Evolutionary conservation across 371 early-diverging fungal genomes (phyloP).

Genomic region (Mortierella polycephala): DNA sequence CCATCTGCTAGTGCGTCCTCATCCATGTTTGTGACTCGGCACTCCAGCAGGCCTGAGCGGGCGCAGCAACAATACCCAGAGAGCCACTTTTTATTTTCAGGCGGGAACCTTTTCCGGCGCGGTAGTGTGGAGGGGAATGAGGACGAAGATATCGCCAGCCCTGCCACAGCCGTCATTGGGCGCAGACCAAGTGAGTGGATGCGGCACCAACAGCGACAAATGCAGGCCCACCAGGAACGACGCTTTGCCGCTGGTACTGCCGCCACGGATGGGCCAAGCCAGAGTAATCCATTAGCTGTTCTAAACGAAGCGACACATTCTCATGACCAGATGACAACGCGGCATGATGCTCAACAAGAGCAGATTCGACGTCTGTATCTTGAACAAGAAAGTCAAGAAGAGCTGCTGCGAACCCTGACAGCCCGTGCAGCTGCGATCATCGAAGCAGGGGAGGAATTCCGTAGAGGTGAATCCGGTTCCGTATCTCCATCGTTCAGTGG

Average conservation of each 20-base stretch:
- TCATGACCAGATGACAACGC: slow-evolving; percentile 3
- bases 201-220: slow-evolving; percentile 48
- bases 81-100: background rate
- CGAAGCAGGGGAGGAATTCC: slow-evolving; percentile 15
- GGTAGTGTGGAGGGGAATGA: slow-evolving; percentile 11
- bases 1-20: slow-evolving; percentile 4
- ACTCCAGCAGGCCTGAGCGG: slow-evolving; percentile 6
- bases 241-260: background rate
- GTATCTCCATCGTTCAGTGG: background rate
- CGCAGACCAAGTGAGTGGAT: slow-evolving; percentile 51
- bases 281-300: background rate
- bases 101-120: background rate
- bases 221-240: slow-evolving; percentile 40
- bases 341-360: slow-evolving; percentile 31
- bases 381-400: slow-evolving; percentile 47
- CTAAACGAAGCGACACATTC: slow-evolving; percentile 4
- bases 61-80: slow-evolving; percentile 4
- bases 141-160: slow-evolving; percentile 33
- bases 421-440: slow-evolving; percentile 40
- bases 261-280: slow-evolving; percentile 7
- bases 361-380: slow-evolving; percentile 37
- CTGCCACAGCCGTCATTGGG: slow-evolving; percentile 39
- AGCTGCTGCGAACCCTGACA: slow-evolving; percentile 27
- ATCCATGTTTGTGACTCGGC: slow-evolving; percentile 3
- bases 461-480: slow-evolving; percentile 5